phyloP scores from a whole-genome alignment of 176 grass and related monocot species.

The Puya raimondii region DNA sequence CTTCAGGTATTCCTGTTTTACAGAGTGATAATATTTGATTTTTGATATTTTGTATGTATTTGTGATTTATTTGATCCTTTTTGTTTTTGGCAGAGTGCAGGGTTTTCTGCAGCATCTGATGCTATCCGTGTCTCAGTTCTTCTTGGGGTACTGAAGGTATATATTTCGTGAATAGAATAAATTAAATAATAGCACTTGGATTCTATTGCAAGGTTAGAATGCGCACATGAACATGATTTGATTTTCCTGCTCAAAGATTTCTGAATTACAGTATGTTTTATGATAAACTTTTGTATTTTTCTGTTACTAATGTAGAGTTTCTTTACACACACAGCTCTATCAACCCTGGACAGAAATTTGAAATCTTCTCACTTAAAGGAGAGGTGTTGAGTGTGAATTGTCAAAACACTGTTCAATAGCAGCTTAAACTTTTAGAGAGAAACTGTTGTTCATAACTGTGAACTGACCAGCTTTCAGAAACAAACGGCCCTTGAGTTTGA shows the following conservation, averaged over 20 bases:
- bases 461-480: no score
- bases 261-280: no score
- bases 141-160: conserved; percentile 91
- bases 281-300: no score
- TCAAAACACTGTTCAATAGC: no score
- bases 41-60: conserved; percentile 2
- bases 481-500: no score
- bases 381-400: no score
- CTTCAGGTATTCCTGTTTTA: conserved; percentile 53
- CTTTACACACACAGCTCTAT: no score
- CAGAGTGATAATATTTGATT: background rate
- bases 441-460: no score
- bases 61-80: conserved; percentile 1
- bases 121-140: conserved; percentile 89
- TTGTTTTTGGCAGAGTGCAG: conserved; percentile 58
- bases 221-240: background rate
- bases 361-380: no score
- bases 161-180: background rate
- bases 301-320: no score
- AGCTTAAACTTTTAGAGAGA: no score
- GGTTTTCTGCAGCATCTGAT: conserved; percentile 91
- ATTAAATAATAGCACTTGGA: background rate
- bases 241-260: background rate
- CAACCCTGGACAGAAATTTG: no score
- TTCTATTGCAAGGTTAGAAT: background rate